Evolutionary conservation across 148 eudicot species (phyloP).

Genomic region (Camellia granthamiana): DNA sequence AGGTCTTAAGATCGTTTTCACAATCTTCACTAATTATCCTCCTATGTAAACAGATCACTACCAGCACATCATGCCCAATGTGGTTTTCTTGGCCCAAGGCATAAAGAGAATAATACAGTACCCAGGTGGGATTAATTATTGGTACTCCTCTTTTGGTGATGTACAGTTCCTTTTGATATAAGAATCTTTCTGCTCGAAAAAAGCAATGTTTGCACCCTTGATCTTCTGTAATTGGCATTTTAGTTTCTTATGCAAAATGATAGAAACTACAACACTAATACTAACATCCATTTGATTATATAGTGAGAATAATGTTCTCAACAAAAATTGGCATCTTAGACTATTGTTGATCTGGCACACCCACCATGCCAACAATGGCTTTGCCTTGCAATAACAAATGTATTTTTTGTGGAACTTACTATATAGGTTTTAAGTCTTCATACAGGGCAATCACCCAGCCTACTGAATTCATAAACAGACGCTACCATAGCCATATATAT

Average conservation of each 20-base stretch:
- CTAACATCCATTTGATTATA: too few species aligned
- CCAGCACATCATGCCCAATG: neutral
- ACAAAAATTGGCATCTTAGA: too few species aligned
- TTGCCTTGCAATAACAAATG: too few species aligned
- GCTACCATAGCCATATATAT: too few species aligned
- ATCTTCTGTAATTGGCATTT: neutral
- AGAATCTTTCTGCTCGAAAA: neutral
- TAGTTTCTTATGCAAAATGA: neutral
- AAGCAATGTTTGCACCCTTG: neutral
- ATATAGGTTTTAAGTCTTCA: too few species aligned
- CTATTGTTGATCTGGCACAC: too few species aligned
- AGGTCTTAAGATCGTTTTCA: neutral
- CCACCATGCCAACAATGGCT: too few species aligned
- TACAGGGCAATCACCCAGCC: too few species aligned
- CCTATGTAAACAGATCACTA: neutral
- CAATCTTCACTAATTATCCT: neutral
- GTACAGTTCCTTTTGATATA: neutral
- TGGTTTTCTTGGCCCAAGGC: neutral
- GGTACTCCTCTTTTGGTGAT: neutral
- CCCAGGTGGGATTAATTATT: neutral
- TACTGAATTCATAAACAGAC: too few species aligned
- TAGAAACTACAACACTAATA: neutral
- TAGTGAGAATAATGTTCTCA: too few species aligned
- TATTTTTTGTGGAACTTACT: too few species aligned
- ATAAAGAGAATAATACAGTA: neutral